phyloP scores from a whole-genome alignment of 1,284 basidiomycete genomes.

The Sanguinoderma infundibulare region DNA sequence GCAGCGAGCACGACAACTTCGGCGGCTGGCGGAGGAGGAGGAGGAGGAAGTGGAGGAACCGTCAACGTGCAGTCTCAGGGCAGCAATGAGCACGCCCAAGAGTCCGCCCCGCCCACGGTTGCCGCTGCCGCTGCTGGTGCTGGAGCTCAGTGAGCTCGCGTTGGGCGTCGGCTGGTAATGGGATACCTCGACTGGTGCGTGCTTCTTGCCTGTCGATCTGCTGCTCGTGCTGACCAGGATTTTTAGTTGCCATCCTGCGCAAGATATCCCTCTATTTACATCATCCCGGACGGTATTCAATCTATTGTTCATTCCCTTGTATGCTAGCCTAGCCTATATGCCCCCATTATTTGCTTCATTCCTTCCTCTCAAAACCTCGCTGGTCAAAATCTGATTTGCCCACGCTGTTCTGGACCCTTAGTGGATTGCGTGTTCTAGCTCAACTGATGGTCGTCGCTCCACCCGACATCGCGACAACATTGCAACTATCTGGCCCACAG shows the following conservation, averaged over 20 bases:
- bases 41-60: not conserved
- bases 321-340: slow-evolving; percentile 13
- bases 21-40: not conserved
- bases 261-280: not conserved
- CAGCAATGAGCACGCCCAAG: not conserved
- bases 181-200: not conserved
- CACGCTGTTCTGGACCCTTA: no score
- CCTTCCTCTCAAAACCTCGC: not conserved
- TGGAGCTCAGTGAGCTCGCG: not conserved
- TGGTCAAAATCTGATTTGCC: no score
- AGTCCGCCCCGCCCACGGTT: not conserved
- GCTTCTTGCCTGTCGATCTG: not conserved
- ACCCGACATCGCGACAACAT: not conserved
- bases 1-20: not conserved
- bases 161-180: not conserved
- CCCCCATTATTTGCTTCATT: not conserved
- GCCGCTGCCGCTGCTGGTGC: not conserved
- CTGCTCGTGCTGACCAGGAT: not conserved
- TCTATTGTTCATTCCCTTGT: not conserved
- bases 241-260: not conserved
- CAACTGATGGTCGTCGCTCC: not conserved
- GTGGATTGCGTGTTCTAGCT: no score
- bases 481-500: no score
- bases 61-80: not conserved
- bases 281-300: not conserved